These are phyloP conservation scores for Raffaelea albimanens DNA, from an alignment of 2,329 filamentous ascomycete genomes.

Conservation along the genomic window DNA sequence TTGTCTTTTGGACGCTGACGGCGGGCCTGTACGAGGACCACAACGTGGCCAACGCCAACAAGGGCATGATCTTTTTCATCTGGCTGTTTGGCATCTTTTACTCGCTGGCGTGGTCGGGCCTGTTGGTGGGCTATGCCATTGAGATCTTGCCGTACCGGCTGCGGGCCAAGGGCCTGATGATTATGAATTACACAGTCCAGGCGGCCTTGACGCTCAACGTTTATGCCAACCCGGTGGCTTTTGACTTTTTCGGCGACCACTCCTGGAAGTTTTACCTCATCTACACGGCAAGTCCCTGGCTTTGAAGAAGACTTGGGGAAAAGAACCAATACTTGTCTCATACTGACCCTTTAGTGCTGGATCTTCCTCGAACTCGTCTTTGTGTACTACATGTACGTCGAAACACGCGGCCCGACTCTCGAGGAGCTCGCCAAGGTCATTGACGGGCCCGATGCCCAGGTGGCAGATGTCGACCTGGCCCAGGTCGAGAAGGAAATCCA, in stretches of 20 bases:
- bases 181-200: constrained; percentile 48
- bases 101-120: constrained; percentile 46
- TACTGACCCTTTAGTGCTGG: constrained; percentile 41
- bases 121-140: constrained; percentile 44
- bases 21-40: constrained; percentile 35
- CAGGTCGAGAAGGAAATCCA: constrained; percentile 33
- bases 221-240: constrained; percentile 45
- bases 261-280: constrained; percentile 48
- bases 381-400: constrained; percentile 47
- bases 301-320: no score
- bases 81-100: constrained; percentile 35
- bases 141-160: constrained; percentile 42
- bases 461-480: constrained; percentile 34
- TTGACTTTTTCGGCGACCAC: constrained; percentile 32
- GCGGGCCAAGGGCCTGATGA: constrained; percentile 41
- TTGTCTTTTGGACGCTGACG: constrained; percentile 40
- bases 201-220: constrained; percentile 43
- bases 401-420: constrained; percentile 55
- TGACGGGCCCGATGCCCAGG: constrained; percentile 47
- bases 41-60: constrained; percentile 22
- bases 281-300: constrained; percentile 43
- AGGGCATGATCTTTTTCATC: constrained; percentile 34
- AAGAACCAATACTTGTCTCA: no score
- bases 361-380: constrained; percentile 44
- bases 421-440: constrained; percentile 60